These are phyloP conservation scores for Hericium rajendrae DNA, from an alignment of 768 basidiomycete species.

Conservation along the genomic window DNA sequence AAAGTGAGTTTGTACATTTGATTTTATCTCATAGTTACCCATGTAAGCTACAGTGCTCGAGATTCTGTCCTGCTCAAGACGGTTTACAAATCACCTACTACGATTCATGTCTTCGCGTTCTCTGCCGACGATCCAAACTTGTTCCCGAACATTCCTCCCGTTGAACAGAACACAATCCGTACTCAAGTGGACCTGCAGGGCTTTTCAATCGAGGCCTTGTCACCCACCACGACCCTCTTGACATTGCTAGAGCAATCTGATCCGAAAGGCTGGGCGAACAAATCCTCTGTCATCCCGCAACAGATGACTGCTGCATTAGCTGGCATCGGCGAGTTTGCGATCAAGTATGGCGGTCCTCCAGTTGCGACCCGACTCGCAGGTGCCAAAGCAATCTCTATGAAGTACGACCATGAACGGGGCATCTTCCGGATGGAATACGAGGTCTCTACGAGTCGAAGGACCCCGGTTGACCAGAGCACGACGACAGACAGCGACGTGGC, in stretches of 20 bases:
- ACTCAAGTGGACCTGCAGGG: conserved; percentile 98
- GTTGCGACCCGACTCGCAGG: conserved; percentile 77
- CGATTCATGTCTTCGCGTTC: conserved; percentile 92
- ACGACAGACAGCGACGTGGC: conserved; percentile 15
- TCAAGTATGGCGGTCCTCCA: conserved; percentile 92
- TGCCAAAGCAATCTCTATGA: conserved; percentile 60
- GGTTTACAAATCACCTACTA: conserved; percentile 92
- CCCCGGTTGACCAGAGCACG: conserved; percentile 11
- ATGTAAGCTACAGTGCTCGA: conserved; percentile 49
- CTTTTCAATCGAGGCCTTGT: conserved; percentile 93
- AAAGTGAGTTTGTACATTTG: conserved; percentile 44
- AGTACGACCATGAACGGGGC: conserved; percentile 83
- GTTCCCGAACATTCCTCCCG: conserved; percentile 62
- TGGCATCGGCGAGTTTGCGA: conserved; percentile 90
- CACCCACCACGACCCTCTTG: conserved; percentile 88
- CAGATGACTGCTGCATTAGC: conserved; percentile 86
- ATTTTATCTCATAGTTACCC: conserved; percentile 5
- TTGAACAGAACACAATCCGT: conserved; percentile 73
- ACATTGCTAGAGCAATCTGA: conserved; percentile 95
- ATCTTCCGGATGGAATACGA: conserved; percentile 82
- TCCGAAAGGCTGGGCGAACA: conserved; percentile 95
- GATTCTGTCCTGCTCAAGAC: conserved; percentile 89
- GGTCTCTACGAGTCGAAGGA: conserved; percentile 41
- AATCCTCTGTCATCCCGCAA: conserved; percentile 77
- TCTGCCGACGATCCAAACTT: conserved; percentile 85